Evolutionary conservation across 2,329 filamentous ascomycete genomes (phyloP), one percentile per base, ranked within the genome.

Genomic region (Huntiella abstrusa): DNA sequence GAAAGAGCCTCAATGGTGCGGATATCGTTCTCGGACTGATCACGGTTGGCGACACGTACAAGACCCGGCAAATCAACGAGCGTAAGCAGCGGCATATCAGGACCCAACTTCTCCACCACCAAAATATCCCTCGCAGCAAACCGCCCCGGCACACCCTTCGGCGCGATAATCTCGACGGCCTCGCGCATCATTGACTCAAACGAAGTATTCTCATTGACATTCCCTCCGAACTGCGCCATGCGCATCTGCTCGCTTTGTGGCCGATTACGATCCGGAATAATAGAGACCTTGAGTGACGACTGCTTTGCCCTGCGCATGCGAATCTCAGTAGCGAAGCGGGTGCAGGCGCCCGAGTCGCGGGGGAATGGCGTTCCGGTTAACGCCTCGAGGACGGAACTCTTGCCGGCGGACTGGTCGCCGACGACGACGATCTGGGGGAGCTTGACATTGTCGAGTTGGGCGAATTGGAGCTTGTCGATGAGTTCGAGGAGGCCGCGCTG

Each of bases 371-470:
- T 73, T 17, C 72, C 71, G 0, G 73, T 76, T 34, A 80, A 63
- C n/a, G 73, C 73, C 53, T 77, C 73, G 2, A 79, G 65, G 1
- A 76, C 71, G 4, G 73, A 77, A 52, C 70, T 75, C 57, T 79
- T 79, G 15, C 75, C 75, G 4, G 72, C 69, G 1, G 72, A 77
- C 57, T 78, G 73, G 55, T 78, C 73, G 28, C 75, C 74, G 33
- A 75, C 75, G 17, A 78, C 73, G 41, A 78, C 73, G 33, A 79
- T 71, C 54, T 79, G 73, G 1, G 72, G 73, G 0, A 77, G 62
- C 41, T 67, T 65, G 53, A 70, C 61, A 55, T 69, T 66, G 54
- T 72, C 61, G 56, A 71, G 57, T 55, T 72, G 63, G 51, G 64
- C 59, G 57, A 69, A 64, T 55, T 69, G 65, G n/a, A 76, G 63